phyloP scores from a whole-genome alignment of 305 asterid genomes.

The Solanum aculeatissimum region DNA sequence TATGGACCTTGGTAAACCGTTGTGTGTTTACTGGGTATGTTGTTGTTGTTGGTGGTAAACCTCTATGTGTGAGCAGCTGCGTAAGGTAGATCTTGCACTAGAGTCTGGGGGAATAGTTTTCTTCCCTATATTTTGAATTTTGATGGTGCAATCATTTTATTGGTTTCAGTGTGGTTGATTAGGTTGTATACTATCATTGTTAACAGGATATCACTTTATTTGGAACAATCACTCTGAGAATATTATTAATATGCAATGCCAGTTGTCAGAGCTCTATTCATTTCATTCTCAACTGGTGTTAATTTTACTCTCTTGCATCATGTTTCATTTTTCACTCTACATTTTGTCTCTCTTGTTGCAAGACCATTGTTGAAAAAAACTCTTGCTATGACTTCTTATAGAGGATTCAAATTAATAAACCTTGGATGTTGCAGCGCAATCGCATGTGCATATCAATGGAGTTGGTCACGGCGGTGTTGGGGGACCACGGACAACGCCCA shows the following conservation, averaged over 20 bases:
- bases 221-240: background rate
- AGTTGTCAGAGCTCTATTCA: background rate
- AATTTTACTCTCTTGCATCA: background rate
- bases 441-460: slow-evolving; percentile 94
- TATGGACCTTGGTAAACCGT: too few species aligned
- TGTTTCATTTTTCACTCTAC: background rate
- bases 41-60: too few species aligned
- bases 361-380: background rate
- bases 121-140: background rate
- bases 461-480: slow-evolving; percentile 93
- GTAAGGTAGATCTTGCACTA: background rate
- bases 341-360: background rate
- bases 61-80: background rate
- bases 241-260: background rate
- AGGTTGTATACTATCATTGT: background rate
- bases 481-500: slow-evolving; percentile 98
- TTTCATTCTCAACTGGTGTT: background rate
- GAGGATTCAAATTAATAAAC: background rate
- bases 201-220: background rate
- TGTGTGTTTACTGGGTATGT: too few species aligned
- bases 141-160: background rate
- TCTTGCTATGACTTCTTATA: background rate
- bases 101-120: background rate
- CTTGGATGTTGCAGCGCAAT: slow-evolving; percentile 32
- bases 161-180: background rate